A percentile compares a stretch with the other conserved stretches of the same genome.
These are phyloP conservation scores for Cryptococcus wingfieldii DNA, from an alignment of 1,284 basidiomycete species.

Conservation along the genomic window DNA sequence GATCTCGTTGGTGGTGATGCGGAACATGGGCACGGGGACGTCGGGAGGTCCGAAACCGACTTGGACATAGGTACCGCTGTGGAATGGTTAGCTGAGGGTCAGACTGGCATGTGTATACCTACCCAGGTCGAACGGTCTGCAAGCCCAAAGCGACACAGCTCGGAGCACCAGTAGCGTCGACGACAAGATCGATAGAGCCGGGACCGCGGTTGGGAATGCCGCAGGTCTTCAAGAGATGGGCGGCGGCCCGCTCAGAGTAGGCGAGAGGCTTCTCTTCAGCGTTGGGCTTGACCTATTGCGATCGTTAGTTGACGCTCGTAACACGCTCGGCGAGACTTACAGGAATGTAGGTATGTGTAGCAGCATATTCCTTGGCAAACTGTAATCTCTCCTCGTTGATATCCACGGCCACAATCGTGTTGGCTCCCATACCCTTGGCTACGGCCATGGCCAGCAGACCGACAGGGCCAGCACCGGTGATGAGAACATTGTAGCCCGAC, in stretches of 20 bases:
- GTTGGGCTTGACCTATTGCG: conserved; percentile 24
- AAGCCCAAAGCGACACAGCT: conserved; percentile 59
- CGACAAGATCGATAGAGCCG: conserved; percentile 56
- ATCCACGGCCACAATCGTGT: conserved; percentile 76
- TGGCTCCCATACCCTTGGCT: conserved; percentile 80
- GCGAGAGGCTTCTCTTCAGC: conserved; percentile 26
- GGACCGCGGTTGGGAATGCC: conserved; percentile 51
- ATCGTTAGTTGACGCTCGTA: not conserved
- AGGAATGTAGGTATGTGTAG: conserved; percentile 74
- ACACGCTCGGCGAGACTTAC: conserved; percentile 18
- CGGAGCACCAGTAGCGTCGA: conserved; percentile 60
- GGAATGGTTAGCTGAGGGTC: not conserved
- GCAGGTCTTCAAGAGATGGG: conserved; percentile 48
- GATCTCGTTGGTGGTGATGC: conserved; percentile 45
- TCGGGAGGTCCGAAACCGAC: conserved; percentile 45
- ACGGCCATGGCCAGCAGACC: conserved; percentile 89
- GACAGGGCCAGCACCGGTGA: conserved; percentile 88
- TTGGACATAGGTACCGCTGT: conserved; percentile 43
- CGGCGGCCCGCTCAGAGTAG: conserved; percentile 58
- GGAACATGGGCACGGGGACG: conserved; percentile 44
- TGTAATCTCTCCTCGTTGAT: conserved; percentile 75
- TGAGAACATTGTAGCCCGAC: conserved; percentile 65
- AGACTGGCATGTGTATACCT: conserved; percentile 7
- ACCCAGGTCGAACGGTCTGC: conserved; percentile 61
- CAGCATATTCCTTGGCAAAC: conserved; percentile 84